Conservation (phyloP, 2,329 filamentous ascomycete species). For the Drechmeria coniospora region DNA sequence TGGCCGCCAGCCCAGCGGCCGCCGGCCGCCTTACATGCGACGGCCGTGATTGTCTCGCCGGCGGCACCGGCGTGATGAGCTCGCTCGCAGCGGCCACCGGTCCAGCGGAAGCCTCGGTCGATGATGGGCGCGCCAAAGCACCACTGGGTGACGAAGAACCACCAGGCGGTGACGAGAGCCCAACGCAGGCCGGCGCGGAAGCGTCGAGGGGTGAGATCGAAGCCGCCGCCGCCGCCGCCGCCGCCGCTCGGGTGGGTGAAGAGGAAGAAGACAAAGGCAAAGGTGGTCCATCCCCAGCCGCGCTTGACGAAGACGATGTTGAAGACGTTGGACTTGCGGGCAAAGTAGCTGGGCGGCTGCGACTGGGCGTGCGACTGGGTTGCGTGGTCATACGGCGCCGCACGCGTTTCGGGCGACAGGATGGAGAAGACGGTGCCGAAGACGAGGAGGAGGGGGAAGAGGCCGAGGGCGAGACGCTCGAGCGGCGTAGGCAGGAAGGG, state of each 20-base stretch:
- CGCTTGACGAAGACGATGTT: constrained; percentile 90
- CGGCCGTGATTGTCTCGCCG: constrained; percentile 48
- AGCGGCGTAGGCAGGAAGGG: constrained; percentile 56
- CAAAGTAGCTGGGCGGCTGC: constrained; percentile 70
- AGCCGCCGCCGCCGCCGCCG: constrained; percentile 5
- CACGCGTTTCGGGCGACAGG: constrained; percentile 57
- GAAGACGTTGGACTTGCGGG: constrained; percentile 82
- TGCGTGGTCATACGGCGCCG: constrained; percentile 43
- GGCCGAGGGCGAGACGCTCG: constrained; percentile 46
- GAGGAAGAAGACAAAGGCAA: constrained; percentile 56
- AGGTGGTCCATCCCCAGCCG: constrained; percentile 83
- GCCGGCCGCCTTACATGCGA: constrained; percentile 68
- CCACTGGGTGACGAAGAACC: constrained; percentile 89
- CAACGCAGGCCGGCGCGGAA: constrained; percentile 53
- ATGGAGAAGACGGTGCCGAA: constrained; percentile 70
- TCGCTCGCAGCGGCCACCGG: constrained; percentile 74
- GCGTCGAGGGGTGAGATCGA: constrained; percentile 17
- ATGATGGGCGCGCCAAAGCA: constrained; percentile 85
- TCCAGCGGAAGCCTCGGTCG: constrained; percentile 77
- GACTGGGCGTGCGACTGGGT: constrained; percentile 48
- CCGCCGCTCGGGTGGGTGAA: constrained; percentile 46
- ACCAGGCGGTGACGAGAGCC: constrained; percentile 55
- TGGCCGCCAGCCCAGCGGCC: constrained; percentile 86
- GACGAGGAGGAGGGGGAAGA: constrained; percentile 66
- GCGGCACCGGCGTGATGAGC: too few species aligned